Evolutionary conservation across 2,329 filamentous ascomycete genomes (phyloP), one percentile per base, ranked within the genome.

Genomic region (Microsporum audouinii): DNA sequence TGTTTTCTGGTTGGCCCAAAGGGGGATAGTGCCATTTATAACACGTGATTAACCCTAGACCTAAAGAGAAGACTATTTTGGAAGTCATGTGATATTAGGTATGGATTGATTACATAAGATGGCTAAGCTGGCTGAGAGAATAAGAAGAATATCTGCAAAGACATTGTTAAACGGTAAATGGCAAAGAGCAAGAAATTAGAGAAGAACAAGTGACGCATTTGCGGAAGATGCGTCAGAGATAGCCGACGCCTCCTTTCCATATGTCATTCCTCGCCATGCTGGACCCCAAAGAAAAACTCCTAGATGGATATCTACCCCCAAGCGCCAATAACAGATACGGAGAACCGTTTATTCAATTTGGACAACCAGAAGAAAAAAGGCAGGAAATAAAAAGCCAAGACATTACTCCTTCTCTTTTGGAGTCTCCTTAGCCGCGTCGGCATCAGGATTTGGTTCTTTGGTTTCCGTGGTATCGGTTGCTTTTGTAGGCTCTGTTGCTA

Each of bases 11-110:
- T 56, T 60, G 34, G 49, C 49, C 55, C 17, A 57, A 57, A 29
- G 3, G 1, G 36, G 39, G 36, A 10, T 57, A 57, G 55, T n/a
- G 10, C 8, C 1, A 10, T 43, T 27, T 45, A 60, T 23, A 51
- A 27, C 62, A 65, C 61, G 58, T 61, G 63, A 58, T 59, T 66
- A 71, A 72, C 74, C 72, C 74, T 76, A 76, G 69, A 62, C 38
- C 73, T 75, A 74, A 43, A 57, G 41, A 41, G 23, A 43, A 3
- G 10, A 17, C 34, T 5, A 7, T 41, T 43, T 36, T 17, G 55
- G 55, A 31, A 39, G 12, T 33, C 36, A 41, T 43, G 23, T 58
- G 56, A 23, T 17, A 14, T 49, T 31, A 49, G 5, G 10, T 31
- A 12, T 7, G 2, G 27, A 3, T 17, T n/a, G 5, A 45, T 45